Percentiles rank a stretch among this genome's conserved stretches.
phyloP scores from a whole-genome alignment of 352 stramenopile species.

The Pelagophyceae sp. region DNA sequence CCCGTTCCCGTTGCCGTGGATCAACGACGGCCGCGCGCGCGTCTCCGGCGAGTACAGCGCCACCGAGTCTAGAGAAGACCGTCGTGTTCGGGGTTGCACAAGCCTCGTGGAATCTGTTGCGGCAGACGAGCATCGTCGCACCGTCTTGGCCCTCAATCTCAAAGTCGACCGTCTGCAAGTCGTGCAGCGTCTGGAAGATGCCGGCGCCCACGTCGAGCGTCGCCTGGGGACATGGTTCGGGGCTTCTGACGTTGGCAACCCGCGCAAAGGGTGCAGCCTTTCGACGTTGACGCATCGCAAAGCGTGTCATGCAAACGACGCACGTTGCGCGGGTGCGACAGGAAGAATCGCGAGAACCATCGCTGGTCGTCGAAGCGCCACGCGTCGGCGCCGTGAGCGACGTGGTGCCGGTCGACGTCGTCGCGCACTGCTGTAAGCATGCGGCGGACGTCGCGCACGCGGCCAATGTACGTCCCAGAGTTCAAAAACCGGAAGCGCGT shows the following conservation, averaged over 20 bases:
- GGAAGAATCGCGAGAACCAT: background rate
- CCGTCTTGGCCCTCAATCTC: background rate
- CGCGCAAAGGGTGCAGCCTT: no score
- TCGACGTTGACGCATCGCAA: no score
- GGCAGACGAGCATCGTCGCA: no score
- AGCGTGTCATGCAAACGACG: no score
- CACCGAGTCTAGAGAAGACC: no score
- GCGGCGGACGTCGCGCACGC: background rate
- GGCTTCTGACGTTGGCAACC: no score
- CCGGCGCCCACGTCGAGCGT: background rate
- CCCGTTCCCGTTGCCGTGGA: slow-evolving; percentile 12
- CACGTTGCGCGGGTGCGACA: background rate
- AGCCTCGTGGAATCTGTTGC: no score
- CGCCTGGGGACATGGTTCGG: no score
- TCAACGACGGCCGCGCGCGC: background rate
- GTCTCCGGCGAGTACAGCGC: background rate
- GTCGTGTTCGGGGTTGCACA: no score
- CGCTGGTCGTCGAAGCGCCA: slow-evolving; percentile 13
- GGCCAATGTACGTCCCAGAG: background rate
- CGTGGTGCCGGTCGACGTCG: slow-evolving; percentile 13
- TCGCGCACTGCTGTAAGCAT: background rate
- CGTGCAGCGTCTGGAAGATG: slow-evolving; percentile 13
- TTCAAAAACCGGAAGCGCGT: slow-evolving; percentile 7
- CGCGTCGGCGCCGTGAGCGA: background rate
- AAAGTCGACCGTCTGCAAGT: background rate